Conservation (phyloP, 176 grass and related monocot species). For the Ananas comosus region DNA sequence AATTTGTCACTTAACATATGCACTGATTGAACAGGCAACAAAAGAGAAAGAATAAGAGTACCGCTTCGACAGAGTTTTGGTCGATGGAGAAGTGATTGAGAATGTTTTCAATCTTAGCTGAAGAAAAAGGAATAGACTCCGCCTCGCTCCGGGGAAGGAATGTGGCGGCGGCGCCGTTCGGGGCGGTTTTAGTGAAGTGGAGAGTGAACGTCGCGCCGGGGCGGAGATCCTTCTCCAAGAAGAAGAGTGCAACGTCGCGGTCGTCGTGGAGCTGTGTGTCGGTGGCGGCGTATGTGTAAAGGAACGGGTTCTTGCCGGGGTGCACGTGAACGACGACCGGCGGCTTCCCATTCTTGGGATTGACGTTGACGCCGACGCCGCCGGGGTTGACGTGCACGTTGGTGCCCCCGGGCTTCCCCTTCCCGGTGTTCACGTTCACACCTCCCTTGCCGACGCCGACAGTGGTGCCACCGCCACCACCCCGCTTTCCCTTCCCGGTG, state of each 20-base stretch:
- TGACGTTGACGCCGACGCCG: neutral
- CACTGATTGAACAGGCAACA: too few species aligned
- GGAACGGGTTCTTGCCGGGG: neutral
- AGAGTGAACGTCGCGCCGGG: neutral
- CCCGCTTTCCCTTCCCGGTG: neutral
- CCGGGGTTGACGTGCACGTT: neutral
- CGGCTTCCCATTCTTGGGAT: neutral
- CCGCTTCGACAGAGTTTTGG: neutral
- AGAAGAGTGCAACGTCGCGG: conserved; percentile 16
- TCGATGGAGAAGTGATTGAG: conserved; percentile 1
- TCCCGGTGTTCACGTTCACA: neutral
- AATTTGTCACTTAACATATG: too few species aligned
- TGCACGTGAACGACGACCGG: neutral
- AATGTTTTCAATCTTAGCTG: conserved; percentile 5
- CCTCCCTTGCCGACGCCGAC: neutral
- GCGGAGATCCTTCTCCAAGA: conserved; percentile 20
- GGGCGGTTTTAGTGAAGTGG: conserved; percentile 12
- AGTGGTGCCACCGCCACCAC: neutral
- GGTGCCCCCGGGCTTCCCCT: conserved; percentile 1
- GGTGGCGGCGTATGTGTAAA: neutral
- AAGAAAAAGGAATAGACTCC: conserved; percentile 14
- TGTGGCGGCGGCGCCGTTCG: neutral
- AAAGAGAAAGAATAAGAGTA: too few species aligned
- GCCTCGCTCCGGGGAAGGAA: neutral
- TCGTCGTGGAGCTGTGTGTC: conserved; percentile 25